Evolutionary conservation across 139 green algal species (phyloP), one percentile per base, ranked within the genome.

Genomic region (Tetraselmis chui): DNA sequence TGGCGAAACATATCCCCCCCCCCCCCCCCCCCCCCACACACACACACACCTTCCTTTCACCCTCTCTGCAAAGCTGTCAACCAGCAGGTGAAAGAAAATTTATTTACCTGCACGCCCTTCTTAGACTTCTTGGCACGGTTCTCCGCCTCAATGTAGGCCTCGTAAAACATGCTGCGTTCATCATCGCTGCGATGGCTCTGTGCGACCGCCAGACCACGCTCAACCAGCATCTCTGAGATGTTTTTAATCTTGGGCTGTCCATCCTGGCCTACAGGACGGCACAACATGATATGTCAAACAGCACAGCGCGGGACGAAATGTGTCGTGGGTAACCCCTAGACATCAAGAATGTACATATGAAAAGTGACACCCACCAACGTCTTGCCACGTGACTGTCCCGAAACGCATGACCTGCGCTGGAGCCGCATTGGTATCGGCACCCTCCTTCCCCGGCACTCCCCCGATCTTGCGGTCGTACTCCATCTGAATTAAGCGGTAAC

Each of bases 381-480:
- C 25, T 26, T 28, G 23, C 2, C 89, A 79, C 22, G 86, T 90
- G 2, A 98, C 87, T 26, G 95, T 96, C 83, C 89, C 94, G 87
- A 97, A 97, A 2, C 86, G 74, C 90, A 98, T 89, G 29, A 90
- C 83, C 25, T 88, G 83, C 74, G 76, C 30, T 75, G 58, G 82
- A 27, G 74, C 80, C 27, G 32, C 76, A 25, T 77, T 81, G 32
- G 81, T 76, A 25, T 80, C 82, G 27, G 78, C 75, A 31, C 75
- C 76, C 28, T 28, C 81, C 29, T 76, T 76, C 79, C 74, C 81
- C 28, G 75, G 1, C n/a, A n/a, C n/a, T 28, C 75, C 32, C 32
- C 76, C 79, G 1, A 98, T 91, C 88, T 96, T 98, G 59, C 95
- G 91, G 0, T 83, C 97, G 92, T 98, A 99, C 86, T 98, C 96